phyloP scores from a whole-genome alignment of 164 flowering plant species.

The Liquidambar formosana region DNA sequence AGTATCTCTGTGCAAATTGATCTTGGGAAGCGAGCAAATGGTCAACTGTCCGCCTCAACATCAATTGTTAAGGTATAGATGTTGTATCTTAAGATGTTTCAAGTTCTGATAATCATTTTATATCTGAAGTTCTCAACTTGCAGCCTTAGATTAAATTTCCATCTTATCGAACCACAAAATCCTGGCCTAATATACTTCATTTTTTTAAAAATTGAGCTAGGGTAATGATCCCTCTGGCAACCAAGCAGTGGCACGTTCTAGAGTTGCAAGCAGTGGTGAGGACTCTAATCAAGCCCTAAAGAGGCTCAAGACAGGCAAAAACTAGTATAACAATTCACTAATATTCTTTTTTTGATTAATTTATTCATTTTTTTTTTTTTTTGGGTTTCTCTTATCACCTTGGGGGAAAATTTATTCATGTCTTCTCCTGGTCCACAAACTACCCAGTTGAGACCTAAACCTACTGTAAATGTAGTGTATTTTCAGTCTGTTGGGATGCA shows the following conservation, averaged over 20 bases:
- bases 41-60: constrained; percentile 24
- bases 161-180: neutral
- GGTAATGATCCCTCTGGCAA: constrained; percentile 42
- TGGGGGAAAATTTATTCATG: constrained; percentile 18
- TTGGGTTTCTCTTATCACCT: constrained; percentile 13
- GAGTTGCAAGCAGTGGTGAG: constrained; percentile 38
- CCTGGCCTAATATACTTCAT: neutral
- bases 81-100: neutral
- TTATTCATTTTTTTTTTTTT: constrained; percentile 37
- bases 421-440: constrained; percentile 22
- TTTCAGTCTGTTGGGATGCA: constrained; percentile 27
- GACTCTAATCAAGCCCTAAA: constrained; percentile 46
- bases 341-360: constrained; percentile 22
- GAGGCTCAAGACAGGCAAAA: constrained; percentile 56
- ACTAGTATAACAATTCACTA: constrained; percentile 22
- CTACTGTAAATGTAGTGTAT: constrained; percentile 46
- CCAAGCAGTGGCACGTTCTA: constrained; percentile 37
- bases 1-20: constrained; percentile 90
- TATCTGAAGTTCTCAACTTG: too few species aligned
- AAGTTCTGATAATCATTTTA: neutral
- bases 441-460: constrained; percentile 8
- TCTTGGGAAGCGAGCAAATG: constrained; percentile 65
- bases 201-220: constrained; percentile 18
- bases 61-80: constrained; percentile 49
- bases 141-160: neutral